Evolutionary conservation across 179 eudicot genomes (phyloP).

Genomic region (Spinacia oleracea): DNA sequence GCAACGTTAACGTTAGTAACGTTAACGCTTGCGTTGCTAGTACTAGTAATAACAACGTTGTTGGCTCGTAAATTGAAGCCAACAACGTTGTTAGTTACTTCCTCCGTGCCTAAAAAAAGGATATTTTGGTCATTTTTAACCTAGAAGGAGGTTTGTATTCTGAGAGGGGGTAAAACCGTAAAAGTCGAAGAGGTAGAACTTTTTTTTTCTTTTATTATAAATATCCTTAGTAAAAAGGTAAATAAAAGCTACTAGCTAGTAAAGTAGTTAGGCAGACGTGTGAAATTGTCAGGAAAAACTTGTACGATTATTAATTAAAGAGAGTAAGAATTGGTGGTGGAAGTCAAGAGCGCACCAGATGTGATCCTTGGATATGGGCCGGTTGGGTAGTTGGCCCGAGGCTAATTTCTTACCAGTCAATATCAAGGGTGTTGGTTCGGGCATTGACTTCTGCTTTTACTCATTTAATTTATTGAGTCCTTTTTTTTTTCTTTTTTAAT

Average conservation of each 20-base stretch:
- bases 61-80: not conserved
- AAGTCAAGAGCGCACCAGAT: slow-evolving; percentile 99
- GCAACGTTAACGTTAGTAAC: slow-evolving; percentile 9
- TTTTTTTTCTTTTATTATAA: not conserved
- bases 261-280: slow-evolving; percentile 11
- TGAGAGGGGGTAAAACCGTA: not conserved
- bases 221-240: not conserved
- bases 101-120: not conserved
- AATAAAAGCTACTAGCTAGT: slow-evolving; percentile 18
- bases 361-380: slow-evolving; percentile 41
- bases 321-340: slow-evolving; percentile 41
- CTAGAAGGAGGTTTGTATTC: not conserved
- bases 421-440: slow-evolving; percentile 92
- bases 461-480: slow-evolving; percentile 11
- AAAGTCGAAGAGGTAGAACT: slow-evolving; percentile 1
- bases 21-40: slow-evolving; percentile 26
- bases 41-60: slow-evolving; percentile 9
- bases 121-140: not conserved
- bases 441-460: slow-evolving; percentile 88
- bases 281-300: not conserved
- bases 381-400: slow-evolving; percentile 12
- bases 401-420: slow-evolving; percentile 14
- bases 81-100: not conserved
- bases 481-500: not conserved
- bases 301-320: slow-evolving; percentile 18